Percentiles rank a stretch among this genome's conserved stretches.
Evolutionary conservation across 305 asterid species (phyloP).

Genomic region (Fraxinus paxiana): DNA sequence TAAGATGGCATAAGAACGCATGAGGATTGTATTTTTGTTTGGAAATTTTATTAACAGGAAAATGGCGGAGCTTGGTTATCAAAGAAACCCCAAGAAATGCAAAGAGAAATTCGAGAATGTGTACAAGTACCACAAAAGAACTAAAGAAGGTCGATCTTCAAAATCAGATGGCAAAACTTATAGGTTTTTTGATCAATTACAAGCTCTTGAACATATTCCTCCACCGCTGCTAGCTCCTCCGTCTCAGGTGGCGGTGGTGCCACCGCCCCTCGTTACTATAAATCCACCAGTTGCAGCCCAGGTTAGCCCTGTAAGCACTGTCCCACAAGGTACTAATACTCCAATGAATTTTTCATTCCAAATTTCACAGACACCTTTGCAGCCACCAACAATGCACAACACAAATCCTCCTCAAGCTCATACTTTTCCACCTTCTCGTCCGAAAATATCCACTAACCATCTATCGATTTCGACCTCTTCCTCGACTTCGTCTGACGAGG

Average conservation of each 20-base stretch:
- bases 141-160: constrained; percentile 77
- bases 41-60: constrained; percentile 44
- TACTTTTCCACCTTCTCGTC: constrained; percentile 15
- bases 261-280: constrained; percentile 15
- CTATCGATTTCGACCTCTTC: not conserved
- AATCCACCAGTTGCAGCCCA: constrained; percentile 13
- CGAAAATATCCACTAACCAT: not conserved
- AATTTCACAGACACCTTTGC: constrained; percentile 24
- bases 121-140: constrained; percentile 81
- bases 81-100: constrained; percentile 78
- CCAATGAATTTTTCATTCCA: constrained; percentile 24
- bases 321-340: constrained; percentile 14
- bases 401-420: constrained; percentile 21
- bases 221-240: constrained; percentile 32
- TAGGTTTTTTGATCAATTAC: constrained; percentile 78
- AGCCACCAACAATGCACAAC: constrained; percentile 19
- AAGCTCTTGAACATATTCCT: constrained; percentile 57
- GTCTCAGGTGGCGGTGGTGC: constrained; percentile 21
- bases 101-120: constrained; percentile 93
- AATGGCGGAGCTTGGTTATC: constrained; percentile 88
- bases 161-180: constrained; percentile 79
- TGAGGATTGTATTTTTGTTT: not conserved
- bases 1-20: constrained; percentile 1
- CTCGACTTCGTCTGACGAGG: not conserved
- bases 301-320: constrained; percentile 37